These are phyloP conservation scores for Paxillus ammoniavirescens DNA, from an alignment of 768 basidiomycete genomes.

Conservation along the genomic window DNA sequence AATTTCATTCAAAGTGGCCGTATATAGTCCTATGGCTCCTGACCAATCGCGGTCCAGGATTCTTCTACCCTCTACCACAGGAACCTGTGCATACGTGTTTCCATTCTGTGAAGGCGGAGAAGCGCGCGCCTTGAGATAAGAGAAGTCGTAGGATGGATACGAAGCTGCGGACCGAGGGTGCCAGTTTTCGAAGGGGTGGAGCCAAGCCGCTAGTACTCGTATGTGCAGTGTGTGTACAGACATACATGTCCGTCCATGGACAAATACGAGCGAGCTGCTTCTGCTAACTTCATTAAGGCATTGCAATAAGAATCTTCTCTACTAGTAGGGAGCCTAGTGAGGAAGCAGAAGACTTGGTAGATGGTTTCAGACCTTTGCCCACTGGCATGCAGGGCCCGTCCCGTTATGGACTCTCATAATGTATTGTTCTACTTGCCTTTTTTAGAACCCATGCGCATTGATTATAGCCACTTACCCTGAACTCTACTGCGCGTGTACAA, in stretches of 20 bases:
- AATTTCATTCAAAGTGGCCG: slow-evolving; percentile 20
- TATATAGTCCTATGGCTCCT: slow-evolving; percentile 4
- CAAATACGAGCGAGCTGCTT: neutral
- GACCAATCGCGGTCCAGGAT: slow-evolving; percentile 18
- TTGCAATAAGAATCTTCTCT: neutral
- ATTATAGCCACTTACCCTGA: slow-evolving; percentile 8
- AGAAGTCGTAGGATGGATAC: slow-evolving; percentile 9
- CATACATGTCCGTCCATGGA: too few relatives aligned
- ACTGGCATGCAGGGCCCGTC: too few relatives aligned
- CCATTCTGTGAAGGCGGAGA: slow-evolving; percentile 21
- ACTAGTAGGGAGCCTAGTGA: neutral
- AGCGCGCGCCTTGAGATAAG: slow-evolving; percentile 13
- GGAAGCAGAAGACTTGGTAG: neutral
- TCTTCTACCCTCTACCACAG: slow-evolving; percentile 27
- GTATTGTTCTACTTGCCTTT: slow-evolving; percentile 17
- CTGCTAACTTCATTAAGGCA: slow-evolving; percentile 3
- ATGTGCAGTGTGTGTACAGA: too few relatives aligned
- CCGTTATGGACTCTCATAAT: slow-evolving; percentile 1
- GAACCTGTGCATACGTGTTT: slow-evolving; percentile 24
- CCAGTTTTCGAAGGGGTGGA: slow-evolving; percentile 20
- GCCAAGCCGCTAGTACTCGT: slow-evolving; percentile 3
- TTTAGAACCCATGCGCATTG: slow-evolving; percentile 7
- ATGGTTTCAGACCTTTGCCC: neutral
- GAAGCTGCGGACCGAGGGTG: slow-evolving; percentile 8
- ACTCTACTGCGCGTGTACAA: slow-evolving; percentile 13